phyloP scores from a whole-genome alignment of 2,329 filamentous ascomycete genomes.

The Phyllosticta capitalensis region DNA sequence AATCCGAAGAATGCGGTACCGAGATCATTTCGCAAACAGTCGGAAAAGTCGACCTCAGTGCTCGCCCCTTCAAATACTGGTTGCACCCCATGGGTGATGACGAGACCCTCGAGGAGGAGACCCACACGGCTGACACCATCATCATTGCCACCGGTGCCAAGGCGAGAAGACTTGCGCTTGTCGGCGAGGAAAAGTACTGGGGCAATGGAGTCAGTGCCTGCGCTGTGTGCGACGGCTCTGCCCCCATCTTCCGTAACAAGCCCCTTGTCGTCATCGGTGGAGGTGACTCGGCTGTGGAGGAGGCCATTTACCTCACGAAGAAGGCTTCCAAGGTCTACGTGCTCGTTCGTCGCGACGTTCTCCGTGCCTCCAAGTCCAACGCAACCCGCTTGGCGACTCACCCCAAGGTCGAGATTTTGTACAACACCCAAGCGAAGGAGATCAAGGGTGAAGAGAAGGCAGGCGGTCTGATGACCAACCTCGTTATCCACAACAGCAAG shows the following conservation, averaged over 20 bases:
- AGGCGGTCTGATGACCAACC: slow-evolving; percentile 72
- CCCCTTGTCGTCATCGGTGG: slow-evolving; percentile 92
- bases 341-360: slow-evolving; percentile 74
- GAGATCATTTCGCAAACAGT: slow-evolving; percentile 90
- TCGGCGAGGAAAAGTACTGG: slow-evolving; percentile 94
- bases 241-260: slow-evolving; percentile 96
- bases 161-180: slow-evolving; percentile 69
- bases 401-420: slow-evolving; percentile 84
- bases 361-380: slow-evolving; percentile 88
- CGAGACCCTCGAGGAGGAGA: slow-evolving; percentile 57
- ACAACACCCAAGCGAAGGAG: slow-evolving; percentile 72
- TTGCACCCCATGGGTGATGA: slow-evolving; percentile 64
- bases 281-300: slow-evolving; percentile 92
- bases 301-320: slow-evolving; percentile 95
- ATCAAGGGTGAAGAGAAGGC: slow-evolving; percentile 72
- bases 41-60: slow-evolving; percentile 69
- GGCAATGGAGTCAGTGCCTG: slow-evolving; percentile 93
- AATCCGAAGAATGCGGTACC: slow-evolving; percentile 88
- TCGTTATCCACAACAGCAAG: slow-evolving; percentile 70
- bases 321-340: slow-evolving; percentile 94
- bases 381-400: slow-evolving; percentile 71
- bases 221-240: slow-evolving; percentile 92
- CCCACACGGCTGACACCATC: slow-evolving; percentile 78
- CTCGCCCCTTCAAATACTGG: slow-evolving; percentile 86
- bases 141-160: slow-evolving; percentile 96